Evolutionary conservation across 2,329 filamentous ascomycete species (phyloP).

Genomic region (Lecanicillium sp.): DNA sequence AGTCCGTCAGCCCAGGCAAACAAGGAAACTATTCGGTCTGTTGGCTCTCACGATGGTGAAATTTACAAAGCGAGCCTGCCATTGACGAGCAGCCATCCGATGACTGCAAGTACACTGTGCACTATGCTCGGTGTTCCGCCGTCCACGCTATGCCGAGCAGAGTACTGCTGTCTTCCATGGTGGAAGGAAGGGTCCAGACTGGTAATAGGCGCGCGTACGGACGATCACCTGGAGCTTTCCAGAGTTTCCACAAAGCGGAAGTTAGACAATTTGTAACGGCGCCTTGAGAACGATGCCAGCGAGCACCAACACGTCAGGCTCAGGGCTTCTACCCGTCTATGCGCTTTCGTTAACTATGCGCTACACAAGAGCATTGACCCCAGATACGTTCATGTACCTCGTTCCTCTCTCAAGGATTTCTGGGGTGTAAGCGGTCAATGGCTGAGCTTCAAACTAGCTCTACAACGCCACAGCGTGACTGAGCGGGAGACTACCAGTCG

Average conservation of each 20-base stretch:
- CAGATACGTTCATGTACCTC: too few relatives aligned
- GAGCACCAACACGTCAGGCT: too few relatives aligned
- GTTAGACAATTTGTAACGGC: not conserved
- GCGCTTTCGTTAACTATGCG: too few relatives aligned
- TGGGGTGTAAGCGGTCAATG: too few relatives aligned
- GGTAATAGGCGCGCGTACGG: not conserved
- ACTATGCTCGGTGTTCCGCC: not conserved
- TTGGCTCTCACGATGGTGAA: not conserved
- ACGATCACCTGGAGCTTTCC: too few relatives aligned
- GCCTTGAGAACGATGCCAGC: not conserved
- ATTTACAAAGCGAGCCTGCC: not conserved
- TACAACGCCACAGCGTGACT: too few relatives aligned
- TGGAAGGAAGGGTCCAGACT: not conserved
- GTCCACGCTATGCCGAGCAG: not conserved
- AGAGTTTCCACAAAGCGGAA: not conserved
- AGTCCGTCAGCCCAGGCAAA: too few relatives aligned
- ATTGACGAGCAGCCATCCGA: not conserved
- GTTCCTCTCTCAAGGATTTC: too few relatives aligned
- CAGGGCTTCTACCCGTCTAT: too few relatives aligned
- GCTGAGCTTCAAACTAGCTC: too few relatives aligned
- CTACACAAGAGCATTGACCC: too few relatives aligned
- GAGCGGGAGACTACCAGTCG: too few relatives aligned
- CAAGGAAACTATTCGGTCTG: not conserved
- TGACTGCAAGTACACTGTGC: not conserved
- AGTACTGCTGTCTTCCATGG: not conserved